Base-by-base conservation (phyloP, 345 rosid genomes). In the Sisymbrium altissimum region DNA sequence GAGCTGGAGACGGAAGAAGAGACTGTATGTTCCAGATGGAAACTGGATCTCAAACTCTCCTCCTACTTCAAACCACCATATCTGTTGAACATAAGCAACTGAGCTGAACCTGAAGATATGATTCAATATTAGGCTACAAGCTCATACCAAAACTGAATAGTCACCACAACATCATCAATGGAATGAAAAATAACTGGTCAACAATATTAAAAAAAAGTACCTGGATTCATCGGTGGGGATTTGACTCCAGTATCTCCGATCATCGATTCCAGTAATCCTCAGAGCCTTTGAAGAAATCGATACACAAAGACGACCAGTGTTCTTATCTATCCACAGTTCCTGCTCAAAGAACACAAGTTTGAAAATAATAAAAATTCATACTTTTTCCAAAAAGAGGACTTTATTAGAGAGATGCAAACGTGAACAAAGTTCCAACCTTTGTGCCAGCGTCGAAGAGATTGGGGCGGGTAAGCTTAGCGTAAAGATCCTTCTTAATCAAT, bases 31-130 rank as follows among this genome's bases (percentile, higher is more conserved):
- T 44, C 97, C 97, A 1, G 62, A 43, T 3, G 96, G 95, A 67
- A 91, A 88, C 35, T 88, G 90, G 66, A 93, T 89, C 75, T 88
- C 89, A n/a, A 91, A 53, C 69, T 88, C 87, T 30, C 98, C 98
- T 45, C 83, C 91, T 40, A 88, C 95, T 75, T 93, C 96, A 33
- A 91, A 88, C 98, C 98, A 91, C 98, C 98, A 93, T 36, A 87
- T 86, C 78, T 93, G 98, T 77, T 89, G 98, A 23, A 93, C 92
- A 81, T 91, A 93, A 8, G 98, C 94, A 38, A 88, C 88, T 19
- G 86, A 78, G 1, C 79, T 79, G 68, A 89, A 93, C 78, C 97
- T 89, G 56, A 76, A 73, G 9, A 12, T n/a, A n/a, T n/a, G n/a
- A n/a, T n/a, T n/a, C n/a, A n/a, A n/a, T n/a, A n/a, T n/a, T n/a